Conservation (phyloP, 345 rosid species). For the Syzygium jambos region DNA sequence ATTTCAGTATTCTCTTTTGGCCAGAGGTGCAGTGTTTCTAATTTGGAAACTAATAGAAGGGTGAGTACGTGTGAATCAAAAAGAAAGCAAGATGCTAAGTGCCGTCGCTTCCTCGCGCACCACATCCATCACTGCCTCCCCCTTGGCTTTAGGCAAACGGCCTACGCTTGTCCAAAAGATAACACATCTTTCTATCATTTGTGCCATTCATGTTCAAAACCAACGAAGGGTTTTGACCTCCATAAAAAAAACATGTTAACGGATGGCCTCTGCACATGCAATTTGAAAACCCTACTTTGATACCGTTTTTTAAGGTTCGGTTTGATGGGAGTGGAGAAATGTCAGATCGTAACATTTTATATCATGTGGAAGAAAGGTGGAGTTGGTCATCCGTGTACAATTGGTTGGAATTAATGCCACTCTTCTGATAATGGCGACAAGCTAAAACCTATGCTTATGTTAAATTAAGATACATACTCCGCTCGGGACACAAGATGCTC, state of each 20-base stretch:
- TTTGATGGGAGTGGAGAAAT: background rate
- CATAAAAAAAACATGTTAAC: background rate
- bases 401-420: background rate
- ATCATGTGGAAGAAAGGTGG: background rate
- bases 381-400: background rate
- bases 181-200: background rate
- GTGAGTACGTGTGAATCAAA: background rate
- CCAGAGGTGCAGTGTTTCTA: background rate
- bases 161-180: background rate
- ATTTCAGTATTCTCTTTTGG: background rate
- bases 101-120: background rate
- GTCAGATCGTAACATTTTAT: background rate
- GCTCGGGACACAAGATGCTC: background rate
- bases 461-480: fast-evolving
- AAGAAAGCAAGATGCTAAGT: background rate
- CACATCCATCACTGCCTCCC: background rate
- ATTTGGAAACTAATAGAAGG: background rate
- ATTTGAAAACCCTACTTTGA: background rate
- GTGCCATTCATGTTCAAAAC: background rate
- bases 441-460: background rate
- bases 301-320: background rate
- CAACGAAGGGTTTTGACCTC: background rate
- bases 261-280: background rate
- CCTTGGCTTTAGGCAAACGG: background rate
- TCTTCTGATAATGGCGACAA: background rate